Conservation (phyloP, 805 yeast genomes). For the Wickerhamiella azyma region DNA sequence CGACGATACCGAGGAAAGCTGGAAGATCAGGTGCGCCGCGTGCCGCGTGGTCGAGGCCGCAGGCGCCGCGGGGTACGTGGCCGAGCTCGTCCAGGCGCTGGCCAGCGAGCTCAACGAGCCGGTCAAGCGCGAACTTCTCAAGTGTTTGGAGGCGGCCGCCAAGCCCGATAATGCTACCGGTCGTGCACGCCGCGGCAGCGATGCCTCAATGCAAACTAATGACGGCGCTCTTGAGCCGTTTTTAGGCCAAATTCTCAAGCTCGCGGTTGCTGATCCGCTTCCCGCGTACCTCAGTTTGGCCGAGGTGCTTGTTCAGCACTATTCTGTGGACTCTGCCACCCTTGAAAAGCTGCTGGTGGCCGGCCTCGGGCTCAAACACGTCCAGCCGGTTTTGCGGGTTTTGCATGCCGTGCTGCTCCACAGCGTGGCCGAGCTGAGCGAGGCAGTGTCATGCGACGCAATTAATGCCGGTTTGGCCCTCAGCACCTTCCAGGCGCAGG, state of each 20-base stretch:
- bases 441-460: neutral
- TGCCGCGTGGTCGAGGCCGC: neutral
- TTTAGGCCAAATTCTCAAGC: neutral
- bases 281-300: neutral
- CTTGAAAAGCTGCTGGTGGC: neutral
- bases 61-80: neutral
- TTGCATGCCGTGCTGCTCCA: neutral
- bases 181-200: constrained; percentile 2
- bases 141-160: neutral
- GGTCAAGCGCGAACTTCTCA: constrained; percentile 4
- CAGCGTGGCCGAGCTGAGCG: neutral
- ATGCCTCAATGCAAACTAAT: neutral
- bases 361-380: neutral
- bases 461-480: neutral
- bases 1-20: constrained; percentile 7
- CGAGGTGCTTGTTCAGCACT: neutral
- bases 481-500: neutral
- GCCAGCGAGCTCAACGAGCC: neutral
- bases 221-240: neutral
- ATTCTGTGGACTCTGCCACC: neutral
- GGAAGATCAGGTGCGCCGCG: constrained; percentile 6
- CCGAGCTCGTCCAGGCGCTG: neutral
- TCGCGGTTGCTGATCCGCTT: neutral
- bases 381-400: neutral
- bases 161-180: neutral